Evolutionary conservation across 768 basidiomycete species (phyloP).

Genomic region (Crassisporium funariophilum): DNA sequence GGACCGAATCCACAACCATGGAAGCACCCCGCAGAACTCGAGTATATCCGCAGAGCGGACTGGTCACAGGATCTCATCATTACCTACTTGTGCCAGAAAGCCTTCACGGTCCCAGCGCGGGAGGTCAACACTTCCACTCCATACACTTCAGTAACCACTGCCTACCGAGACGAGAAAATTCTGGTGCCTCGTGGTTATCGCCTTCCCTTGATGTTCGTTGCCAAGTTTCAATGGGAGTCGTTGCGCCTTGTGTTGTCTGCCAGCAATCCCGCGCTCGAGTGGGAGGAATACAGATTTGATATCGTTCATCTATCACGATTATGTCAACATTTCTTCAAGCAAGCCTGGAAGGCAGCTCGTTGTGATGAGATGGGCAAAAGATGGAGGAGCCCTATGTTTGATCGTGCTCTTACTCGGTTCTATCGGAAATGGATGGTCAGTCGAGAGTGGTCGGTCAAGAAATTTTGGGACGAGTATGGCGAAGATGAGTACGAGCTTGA

Average conservation of each 20-base stretch:
- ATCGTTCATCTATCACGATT: slow-evolving; percentile 45
- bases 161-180: slow-evolving; percentile 14
- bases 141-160: slow-evolving; percentile 12
- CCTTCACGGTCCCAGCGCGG: slow-evolving; percentile 39
- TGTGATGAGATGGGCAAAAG: slow-evolving; percentile 29
- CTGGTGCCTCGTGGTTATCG: slow-evolving; percentile 42
- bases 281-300: slow-evolving; percentile 43
- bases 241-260: slow-evolving; percentile 42
- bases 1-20: slow-evolving; percentile 26
- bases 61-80: slow-evolving; percentile 38
- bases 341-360: slow-evolving; percentile 29
- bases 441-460: slow-evolving; percentile 37
- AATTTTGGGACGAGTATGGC: slow-evolving; percentile 43
- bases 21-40: slow-evolving; percentile 44
- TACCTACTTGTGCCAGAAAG: slow-evolving; percentile 32
- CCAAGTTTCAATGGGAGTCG: slow-evolving; percentile 46
- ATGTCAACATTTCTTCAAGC: slow-evolving; percentile 34
- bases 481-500: slow-evolving; percentile 43
- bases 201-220: slow-evolving; percentile 46
- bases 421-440: slow-evolving; percentile 45
- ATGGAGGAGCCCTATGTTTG: slow-evolving; percentile 45
- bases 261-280: slow-evolving; percentile 34
- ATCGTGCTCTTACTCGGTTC: slow-evolving; percentile 44
- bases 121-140: slow-evolving; percentile 13
- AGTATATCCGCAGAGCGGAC: slow-evolving; percentile 32